phyloP scores from a whole-genome alignment of 2,329 filamentous ascomycete species.

The Fusarium devonianum region DNA sequence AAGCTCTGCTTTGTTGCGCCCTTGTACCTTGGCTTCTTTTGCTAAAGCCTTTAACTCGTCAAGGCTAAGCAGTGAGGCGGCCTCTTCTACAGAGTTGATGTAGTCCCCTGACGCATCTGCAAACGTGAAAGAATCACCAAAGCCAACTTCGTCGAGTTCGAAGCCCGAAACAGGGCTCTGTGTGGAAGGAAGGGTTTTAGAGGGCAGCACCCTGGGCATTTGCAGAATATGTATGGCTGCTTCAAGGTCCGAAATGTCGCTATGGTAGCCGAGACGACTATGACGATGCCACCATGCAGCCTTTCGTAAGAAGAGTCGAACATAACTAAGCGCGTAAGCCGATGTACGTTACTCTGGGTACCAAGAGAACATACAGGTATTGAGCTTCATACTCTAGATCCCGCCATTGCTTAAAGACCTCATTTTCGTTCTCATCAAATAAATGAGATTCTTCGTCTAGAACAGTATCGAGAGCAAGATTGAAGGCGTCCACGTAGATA shows the following conservation, averaged over 20 bases:
- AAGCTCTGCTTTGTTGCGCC: slow-evolving; percentile 86
- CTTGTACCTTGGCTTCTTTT: slow-evolving; percentile 85
- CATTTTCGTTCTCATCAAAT: slow-evolving; percentile 80
- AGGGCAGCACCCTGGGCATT: slow-evolving; percentile 61
- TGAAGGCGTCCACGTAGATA: slow-evolving; percentile 97
- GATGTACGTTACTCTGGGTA: background rate
- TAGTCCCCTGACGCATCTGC: slow-evolving; percentile 77
- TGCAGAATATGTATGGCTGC: slow-evolving; percentile 72
- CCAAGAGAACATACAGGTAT: slow-evolving; percentile 71
- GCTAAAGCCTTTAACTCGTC: slow-evolving; percentile 87
- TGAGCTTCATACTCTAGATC: slow-evolving; percentile 82
- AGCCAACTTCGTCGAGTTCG: slow-evolving; percentile 51
- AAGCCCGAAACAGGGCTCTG: slow-evolving; percentile 41
- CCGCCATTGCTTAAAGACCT: slow-evolving; percentile 80
- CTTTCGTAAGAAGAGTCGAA: slow-evolving; percentile 91
- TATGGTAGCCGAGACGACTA: slow-evolving; percentile 77
- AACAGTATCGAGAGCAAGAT: slow-evolving; percentile 87
- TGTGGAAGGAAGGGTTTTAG: slow-evolving; percentile 7
- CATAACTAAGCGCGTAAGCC: slow-evolving; percentile 67
- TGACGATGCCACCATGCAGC: slow-evolving; percentile 90
- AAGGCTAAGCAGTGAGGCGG: slow-evolving; percentile 79
- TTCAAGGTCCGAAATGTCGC: slow-evolving; percentile 79
- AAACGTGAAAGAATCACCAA: slow-evolving; percentile 73
- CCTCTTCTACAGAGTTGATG: slow-evolving; percentile 83
- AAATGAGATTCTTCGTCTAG: slow-evolving; percentile 87